Percentiles rank a stretch among this genome's conserved stretches.
Evolutionary conservation across 2,329 filamentous ascomycete species (phyloP).

Genomic region (Fusarium avenaceum): DNA sequence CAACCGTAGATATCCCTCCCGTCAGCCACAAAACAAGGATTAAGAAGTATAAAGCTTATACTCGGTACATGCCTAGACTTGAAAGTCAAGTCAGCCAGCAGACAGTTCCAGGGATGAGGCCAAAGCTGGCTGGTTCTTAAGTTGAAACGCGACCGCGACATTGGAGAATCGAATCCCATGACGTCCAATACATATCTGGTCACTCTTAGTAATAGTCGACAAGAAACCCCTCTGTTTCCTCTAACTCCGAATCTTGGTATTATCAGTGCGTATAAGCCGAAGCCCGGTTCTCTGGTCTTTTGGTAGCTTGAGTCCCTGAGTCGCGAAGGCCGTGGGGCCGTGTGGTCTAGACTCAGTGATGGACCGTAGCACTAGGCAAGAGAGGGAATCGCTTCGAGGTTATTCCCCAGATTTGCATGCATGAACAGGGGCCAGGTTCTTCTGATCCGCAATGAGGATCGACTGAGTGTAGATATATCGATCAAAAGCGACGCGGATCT

Average conservation of each 20-base stretch:
- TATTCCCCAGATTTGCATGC: not conserved
- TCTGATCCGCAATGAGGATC: not conserved
- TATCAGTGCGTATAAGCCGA: too few species aligned
- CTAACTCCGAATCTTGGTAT: too few species aligned
- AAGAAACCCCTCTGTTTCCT: too few species aligned
- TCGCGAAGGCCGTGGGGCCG: constrained; percentile 11
- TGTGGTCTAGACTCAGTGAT: not conserved
- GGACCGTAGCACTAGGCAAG: not conserved
- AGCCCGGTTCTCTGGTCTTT: too few species aligned
- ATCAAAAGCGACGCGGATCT: too few species aligned
- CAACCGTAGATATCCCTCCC: not conserved
- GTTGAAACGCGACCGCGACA: not conserved
- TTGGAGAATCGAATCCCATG: not conserved
- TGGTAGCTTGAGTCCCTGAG: not conserved
- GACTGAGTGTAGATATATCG: too few species aligned
- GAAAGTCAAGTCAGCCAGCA: not conserved
- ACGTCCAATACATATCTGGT: not conserved
- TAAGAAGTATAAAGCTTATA: not conserved
- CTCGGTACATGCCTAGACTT: not conserved
- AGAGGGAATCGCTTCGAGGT: constrained; percentile 14
- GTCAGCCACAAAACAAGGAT: not conserved
- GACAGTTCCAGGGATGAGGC: not conserved
- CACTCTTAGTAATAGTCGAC: too few species aligned
- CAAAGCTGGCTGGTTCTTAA: not conserved
- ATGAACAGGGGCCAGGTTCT: constrained; percentile 3